Base-by-base conservation (phyloP, 2,329 filamentous ascomycete genomes). In the Colletotrichum lentis region DNA sequence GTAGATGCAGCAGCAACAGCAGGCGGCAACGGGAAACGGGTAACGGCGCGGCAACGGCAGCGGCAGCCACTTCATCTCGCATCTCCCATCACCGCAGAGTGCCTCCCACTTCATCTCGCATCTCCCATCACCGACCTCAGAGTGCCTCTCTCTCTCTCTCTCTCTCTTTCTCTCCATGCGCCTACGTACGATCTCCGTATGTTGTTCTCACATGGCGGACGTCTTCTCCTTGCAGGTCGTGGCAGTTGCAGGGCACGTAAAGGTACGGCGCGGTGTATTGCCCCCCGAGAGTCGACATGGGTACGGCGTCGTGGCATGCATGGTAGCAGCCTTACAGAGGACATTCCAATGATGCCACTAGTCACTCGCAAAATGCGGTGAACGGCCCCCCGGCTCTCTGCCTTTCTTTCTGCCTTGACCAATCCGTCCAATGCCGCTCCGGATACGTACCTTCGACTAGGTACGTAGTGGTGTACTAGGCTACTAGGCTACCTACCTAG, bases 301-400 rank as follows among this genome's bases (percentile, higher is more conserved):
- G 27, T 22, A 49, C 18, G 41, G 41, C 20, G 46, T 22, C 22
- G 22, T 31, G 22, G 46, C 46, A 50, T 50, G 47, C 47, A 27
- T 50, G 46, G 16, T 31, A 31, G 16, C 27, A 52, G 49, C 27
- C 24, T 6, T 31, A n/a, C 46, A 50, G 47, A 24, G 11, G 3
- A 12, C 11, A 12, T 5, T 47, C n/a, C 20, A 16, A 10, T 16
- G 49, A 11, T 31, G 7, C 49, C 31, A 35, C n/a, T 14, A 39
- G 20, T 18, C 11, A 35, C 47, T 35, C 20, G 18, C 31, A 31
- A 69, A 56, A 56, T 69, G 66, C 66, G 66, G 66, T 69, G 66
- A 69, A 69, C 50, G 27, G 62, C 54, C 66, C 62, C 66, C 62
- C 41, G 56, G 62, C 49, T 57, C 49, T 44, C 49, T 46, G 24